These are phyloP conservation scores for Emericellopsis cladophorae DNA, from an alignment of 2,329 filamentous ascomycete species.

Conservation along the genomic window DNA sequence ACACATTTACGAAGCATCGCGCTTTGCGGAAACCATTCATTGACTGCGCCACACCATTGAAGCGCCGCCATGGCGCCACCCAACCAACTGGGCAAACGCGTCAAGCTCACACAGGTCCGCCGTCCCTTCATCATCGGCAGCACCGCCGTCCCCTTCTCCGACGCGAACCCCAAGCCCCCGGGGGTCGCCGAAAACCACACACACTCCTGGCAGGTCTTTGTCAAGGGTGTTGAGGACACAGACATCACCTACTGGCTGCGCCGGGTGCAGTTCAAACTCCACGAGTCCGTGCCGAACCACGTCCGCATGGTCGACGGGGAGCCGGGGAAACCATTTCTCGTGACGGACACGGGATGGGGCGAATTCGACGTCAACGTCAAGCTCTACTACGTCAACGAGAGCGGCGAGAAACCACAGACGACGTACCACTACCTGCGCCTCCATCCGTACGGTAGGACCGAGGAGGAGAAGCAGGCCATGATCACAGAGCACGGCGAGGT, in stretches of 20 bases:
- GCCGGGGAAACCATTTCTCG: constrained; percentile 57
- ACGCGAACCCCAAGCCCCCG: constrained; percentile 65
- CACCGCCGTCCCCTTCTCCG: constrained; percentile 68
- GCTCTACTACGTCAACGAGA: constrained; percentile 81
- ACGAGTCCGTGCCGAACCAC: constrained; percentile 90
- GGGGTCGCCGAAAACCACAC: constrained; percentile 82
- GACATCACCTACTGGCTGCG: constrained; percentile 93
- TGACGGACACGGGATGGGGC: constrained; percentile 92
- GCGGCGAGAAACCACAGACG: constrained; percentile 89
- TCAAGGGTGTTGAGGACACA: constrained; percentile 77
- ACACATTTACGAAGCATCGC: too few relatives aligned
- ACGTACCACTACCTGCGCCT: constrained; percentile 85
- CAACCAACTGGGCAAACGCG: constrained; percentile 45
- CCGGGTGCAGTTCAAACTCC: constrained; percentile 95
- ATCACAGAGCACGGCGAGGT: constrained; percentile 49
- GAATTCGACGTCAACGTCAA: constrained; percentile 96
- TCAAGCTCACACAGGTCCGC: constrained; percentile 51
- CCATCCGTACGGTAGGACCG: constrained; percentile 77
- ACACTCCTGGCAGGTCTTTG: constrained; percentile 92
- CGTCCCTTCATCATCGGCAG: constrained; percentile 64
- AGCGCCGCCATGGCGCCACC: constrained; percentile 41
- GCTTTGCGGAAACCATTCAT: too few relatives aligned
- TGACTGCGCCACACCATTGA: too few relatives aligned
- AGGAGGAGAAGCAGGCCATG: constrained; percentile 55
- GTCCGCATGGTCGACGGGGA: constrained; percentile 73